Conservation (phyloP, 768 basidiomycete genomes). For the Leccinum longicurvipes region DNA sequence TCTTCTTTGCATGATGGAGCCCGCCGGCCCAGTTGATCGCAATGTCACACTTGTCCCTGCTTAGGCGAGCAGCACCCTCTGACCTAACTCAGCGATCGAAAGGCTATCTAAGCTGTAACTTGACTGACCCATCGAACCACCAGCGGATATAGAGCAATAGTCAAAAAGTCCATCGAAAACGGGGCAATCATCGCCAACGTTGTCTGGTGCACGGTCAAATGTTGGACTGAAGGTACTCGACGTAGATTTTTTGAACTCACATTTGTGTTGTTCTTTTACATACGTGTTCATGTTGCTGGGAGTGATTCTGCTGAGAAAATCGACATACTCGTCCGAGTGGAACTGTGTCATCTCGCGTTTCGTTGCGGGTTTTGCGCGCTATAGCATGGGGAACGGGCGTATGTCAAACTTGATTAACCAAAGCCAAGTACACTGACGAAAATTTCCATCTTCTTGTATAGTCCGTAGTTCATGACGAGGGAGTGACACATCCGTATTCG, state of each 20-base stretch:
- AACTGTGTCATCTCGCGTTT: slow-evolving; percentile 99
- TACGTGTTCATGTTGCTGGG: slow-evolving; percentile 94
- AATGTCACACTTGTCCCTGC: slow-evolving; percentile 97
- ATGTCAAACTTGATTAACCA: neutral
- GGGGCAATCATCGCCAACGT: slow-evolving; percentile 98
- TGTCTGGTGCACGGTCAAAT: slow-evolving; percentile 51
- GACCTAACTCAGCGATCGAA: slow-evolving; percentile 8
- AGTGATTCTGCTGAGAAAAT: slow-evolving; percentile 90
- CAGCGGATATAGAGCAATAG: slow-evolving; percentile 99
- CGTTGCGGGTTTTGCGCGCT: slow-evolving; percentile 99
- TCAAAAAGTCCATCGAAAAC: slow-evolving; percentile 99
- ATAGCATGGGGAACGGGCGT: neutral
- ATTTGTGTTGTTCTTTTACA: slow-evolving; percentile 94
- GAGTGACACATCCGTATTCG: slow-evolving; percentile 99
- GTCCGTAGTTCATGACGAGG: slow-evolving; percentile 97
- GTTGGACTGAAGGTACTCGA: neutral
- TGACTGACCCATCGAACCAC: slow-evolving; percentile 92
- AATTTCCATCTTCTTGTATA: slow-evolving; percentile 99
- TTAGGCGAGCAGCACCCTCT: slow-evolving; percentile 97
- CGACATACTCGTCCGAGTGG: slow-evolving; percentile 98
- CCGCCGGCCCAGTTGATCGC: slow-evolving; percentile 99
- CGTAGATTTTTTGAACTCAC: slow-evolving; percentile 42
- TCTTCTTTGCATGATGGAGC: slow-evolving; percentile 97
- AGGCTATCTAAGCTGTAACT: neutral
- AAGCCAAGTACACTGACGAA: slow-evolving; percentile 61